These are phyloP conservation scores for Suillus variegatus DNA, from an alignment of 768 basidiomycete species.

Conservation along the genomic window DNA sequence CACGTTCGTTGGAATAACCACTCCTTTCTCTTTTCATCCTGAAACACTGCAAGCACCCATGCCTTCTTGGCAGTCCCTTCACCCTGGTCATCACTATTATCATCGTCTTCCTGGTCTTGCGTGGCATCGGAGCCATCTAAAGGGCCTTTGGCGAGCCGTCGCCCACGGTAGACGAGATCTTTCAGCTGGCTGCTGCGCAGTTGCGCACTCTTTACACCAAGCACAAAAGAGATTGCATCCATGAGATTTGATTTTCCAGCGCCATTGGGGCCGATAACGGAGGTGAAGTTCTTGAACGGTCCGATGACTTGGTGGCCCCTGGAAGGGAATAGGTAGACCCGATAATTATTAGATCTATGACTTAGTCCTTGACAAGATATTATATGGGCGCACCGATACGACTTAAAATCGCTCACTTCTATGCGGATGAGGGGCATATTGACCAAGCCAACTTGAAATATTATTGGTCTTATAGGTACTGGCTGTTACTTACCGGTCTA, in stretches of 20 bases:
- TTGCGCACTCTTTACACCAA: constrained; percentile 93
- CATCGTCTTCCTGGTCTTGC: constrained; percentile 47
- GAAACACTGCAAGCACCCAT: constrained; percentile 93
- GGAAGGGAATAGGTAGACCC: constrained; percentile 5
- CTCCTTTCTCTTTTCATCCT: constrained; percentile 75
- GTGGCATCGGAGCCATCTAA: constrained; percentile 45
- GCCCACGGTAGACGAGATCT: constrained; percentile 95
- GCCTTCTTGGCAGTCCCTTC: constrained; percentile 90
- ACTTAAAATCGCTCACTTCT: constrained; percentile 96
- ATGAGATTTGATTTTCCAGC: constrained; percentile 99
- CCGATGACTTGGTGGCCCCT: constrained; percentile 86
- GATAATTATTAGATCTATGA: constrained; percentile 10
- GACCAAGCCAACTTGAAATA: not conserved
- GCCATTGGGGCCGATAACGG: constrained; percentile 97
- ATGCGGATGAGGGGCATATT: constrained; percentile 82
- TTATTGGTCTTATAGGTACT: not conserved
- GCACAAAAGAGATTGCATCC: constrained; percentile 99
- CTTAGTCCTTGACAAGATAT: not conserved
- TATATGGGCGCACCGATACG: constrained; percentile 63
- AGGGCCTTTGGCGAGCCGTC: constrained; percentile 57
- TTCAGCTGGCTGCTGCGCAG: constrained; percentile 91
- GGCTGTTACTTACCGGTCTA: not conserved
- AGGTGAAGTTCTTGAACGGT: constrained; percentile 92
- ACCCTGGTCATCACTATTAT: constrained; percentile 54
- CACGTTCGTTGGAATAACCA: constrained; percentile 93